phyloP scores from a whole-genome alignment of 2,329 filamentous ascomycete genomes.

The Stemphylium lycopersici region DNA sequence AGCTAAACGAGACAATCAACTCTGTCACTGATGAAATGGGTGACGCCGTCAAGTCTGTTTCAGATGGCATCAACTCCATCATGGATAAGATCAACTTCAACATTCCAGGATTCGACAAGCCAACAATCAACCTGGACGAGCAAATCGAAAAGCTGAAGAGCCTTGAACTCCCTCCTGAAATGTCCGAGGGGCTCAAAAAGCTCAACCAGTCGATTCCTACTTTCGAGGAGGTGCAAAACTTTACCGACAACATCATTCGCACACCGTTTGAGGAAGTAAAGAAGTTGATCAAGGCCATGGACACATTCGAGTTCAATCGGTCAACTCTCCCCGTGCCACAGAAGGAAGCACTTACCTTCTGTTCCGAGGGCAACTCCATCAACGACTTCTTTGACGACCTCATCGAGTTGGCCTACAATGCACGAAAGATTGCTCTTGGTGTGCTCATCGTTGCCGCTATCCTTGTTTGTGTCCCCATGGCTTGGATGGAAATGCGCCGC shows the following conservation, averaged over 20 bases:
- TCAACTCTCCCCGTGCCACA: slow-evolving; percentile 80
- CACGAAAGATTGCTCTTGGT: slow-evolving; percentile 77
- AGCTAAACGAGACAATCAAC: slow-evolving; percentile 68
- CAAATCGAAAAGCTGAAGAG: slow-evolving; percentile 70
- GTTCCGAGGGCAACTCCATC: slow-evolving; percentile 82
- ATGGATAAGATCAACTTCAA: slow-evolving; percentile 50
- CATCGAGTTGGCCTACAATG: slow-evolving; percentile 68
- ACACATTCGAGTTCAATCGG: slow-evolving; percentile 77
- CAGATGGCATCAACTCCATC: slow-evolving; percentile 48
- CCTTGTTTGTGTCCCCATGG: slow-evolving; percentile 77
- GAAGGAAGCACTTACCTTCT: slow-evolving; percentile 85
- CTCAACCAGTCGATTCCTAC: slow-evolving; percentile 81
- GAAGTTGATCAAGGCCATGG: slow-evolving; percentile 71
- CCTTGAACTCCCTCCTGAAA: slow-evolving; percentile 70
- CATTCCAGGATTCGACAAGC: slow-evolving; percentile 50
- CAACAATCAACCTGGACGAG: slow-evolving; percentile 69
- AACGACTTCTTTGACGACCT: slow-evolving; percentile 81
- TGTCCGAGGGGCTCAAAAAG: slow-evolving; percentile 71
- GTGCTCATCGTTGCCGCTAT: slow-evolving; percentile 74
- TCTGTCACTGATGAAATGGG: slow-evolving; percentile 59
- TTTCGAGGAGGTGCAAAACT: slow-evolving; percentile 82
- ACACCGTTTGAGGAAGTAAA: slow-evolving; percentile 84
- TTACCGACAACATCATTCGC: slow-evolving; percentile 75
- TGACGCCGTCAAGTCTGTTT: slow-evolving; percentile 43
- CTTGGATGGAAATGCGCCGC: slow-evolving; percentile 76